Base-by-base conservation (phyloP, 352 stramenopile species). In the Globisporangium alternatum region DNA sequence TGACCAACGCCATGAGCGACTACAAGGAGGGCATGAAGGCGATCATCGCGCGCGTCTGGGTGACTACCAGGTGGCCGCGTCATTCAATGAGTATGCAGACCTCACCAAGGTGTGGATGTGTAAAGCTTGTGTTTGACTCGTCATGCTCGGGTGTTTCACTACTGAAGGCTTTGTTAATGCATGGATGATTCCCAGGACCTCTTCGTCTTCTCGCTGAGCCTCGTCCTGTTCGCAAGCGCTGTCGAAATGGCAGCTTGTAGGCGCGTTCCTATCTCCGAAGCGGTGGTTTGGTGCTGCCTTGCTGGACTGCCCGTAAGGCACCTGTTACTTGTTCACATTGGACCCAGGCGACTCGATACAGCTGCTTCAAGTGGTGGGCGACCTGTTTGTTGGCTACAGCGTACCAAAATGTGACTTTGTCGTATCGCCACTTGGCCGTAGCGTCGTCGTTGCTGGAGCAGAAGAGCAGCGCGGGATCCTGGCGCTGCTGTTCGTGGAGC, bases 401-500 rank as follows among this genome's bases (percentile, higher is more conserved):
- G 1, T 54, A 17, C 47, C 37, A 43, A 5, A 13, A 5, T 13
- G 7, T 19, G 56, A 43, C 56, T 51, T 60, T 47, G 21, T 39
- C 9, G 33, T 39, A 17, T 25, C 21, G 17, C 31, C 47, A 1
- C 5, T 35, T 13, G 1, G 15, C 48, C 10, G 4, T 25, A 37
- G 15, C 22, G 25, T 7, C 48, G 19, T 9, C 1, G 9, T 22
- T 2, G 48, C 48, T 55, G 25, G 19, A 5, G 7, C 48, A 28
- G n/a, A 25, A 53, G 47, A 48, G 43, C 35, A 17, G 30, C 37
- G 47, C 35, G 59, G 59, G 22, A 21, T 64, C 30, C 33, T 64
- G 31, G 58, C 58, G 47, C 35, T 64, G 47, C 47, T 64, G n/a
- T 64, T 64, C 12, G 47, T 58, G 33, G 58, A 64, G 19, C 21